Conservation (phyloP, 1,284 basidiomycete species). For the Moesziomyces sp. region DNA sequence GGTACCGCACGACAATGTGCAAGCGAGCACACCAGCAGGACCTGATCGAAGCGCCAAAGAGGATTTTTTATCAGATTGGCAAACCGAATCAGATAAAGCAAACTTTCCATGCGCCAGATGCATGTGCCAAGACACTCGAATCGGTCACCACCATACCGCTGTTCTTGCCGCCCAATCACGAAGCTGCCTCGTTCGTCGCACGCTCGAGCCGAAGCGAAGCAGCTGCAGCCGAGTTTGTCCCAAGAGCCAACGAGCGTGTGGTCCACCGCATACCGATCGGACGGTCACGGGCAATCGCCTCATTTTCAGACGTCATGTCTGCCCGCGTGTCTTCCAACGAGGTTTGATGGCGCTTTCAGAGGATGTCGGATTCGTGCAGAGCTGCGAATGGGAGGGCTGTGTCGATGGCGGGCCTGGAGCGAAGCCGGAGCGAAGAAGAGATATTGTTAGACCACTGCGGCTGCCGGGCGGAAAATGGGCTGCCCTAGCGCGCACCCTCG, state of each 20-base stretch:
- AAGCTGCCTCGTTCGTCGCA: not conserved
- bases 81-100: not conserved
- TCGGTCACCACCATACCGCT: too few relatives aligned
- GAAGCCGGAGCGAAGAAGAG: too few relatives aligned
- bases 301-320: not conserved
- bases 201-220: not conserved
- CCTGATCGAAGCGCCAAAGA: not conserved
- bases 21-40: too few relatives aligned
- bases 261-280: not conserved
- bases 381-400: too few relatives aligned
- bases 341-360: too few relatives aligned
- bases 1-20: too few relatives aligned
- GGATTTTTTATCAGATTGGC: not conserved
- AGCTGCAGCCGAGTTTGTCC: not conserved
- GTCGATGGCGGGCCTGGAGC: too few relatives aligned
- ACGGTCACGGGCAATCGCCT: not conserved
- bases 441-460: too few relatives aligned
- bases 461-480: too few relatives aligned
- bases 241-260: not conserved
- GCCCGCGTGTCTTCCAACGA: too few relatives aligned
- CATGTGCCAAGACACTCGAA: not conserved
- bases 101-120: not conserved
- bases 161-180: not conserved
- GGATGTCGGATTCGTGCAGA: too few relatives aligned
- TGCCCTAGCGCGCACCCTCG: not conserved